phyloP scores from a whole-genome alignment of 2,329 filamentous ascomycete species.

The Scedosporium minutisporum region DNA sequence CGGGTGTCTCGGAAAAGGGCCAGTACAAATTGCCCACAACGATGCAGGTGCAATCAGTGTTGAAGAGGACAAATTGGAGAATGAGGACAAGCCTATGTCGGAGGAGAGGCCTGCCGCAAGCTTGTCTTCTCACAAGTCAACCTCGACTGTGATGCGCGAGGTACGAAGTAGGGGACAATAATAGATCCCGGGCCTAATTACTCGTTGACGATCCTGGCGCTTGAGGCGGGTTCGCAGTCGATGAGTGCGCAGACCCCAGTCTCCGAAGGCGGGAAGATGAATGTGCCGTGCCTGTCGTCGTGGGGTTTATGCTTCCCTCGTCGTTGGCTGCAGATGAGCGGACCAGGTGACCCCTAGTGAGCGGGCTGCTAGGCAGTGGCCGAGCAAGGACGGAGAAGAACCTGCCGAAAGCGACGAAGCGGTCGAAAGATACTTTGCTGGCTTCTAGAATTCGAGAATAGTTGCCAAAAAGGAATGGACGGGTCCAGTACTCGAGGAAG shows the following conservation, averaged over 20 bases:
- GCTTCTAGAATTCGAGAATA: background rate
- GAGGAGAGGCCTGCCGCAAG: background rate
- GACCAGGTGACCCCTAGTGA: background rate
- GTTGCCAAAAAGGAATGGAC: background rate
- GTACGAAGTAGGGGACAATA: background rate
- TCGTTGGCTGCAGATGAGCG: background rate
- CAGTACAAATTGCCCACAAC: background rate
- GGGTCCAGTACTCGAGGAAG: background rate
- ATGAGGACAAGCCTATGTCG: background rate
- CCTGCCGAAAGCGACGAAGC: background rate
- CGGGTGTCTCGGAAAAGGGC: background rate
- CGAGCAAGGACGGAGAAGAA: background rate
- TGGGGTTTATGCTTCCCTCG: background rate
- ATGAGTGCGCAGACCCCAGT: background rate
- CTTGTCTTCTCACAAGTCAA: background rate
- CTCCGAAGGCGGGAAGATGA: background rate
- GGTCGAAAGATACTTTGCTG: background rate
- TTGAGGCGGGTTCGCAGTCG: background rate
- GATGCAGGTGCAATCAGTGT: background rate
- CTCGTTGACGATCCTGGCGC: background rate
- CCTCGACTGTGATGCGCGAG: background rate
- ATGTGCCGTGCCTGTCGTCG: background rate
- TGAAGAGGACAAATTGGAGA: background rate
- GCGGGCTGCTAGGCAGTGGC: background rate
- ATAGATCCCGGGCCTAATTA: background rate